Evolutionary conservation across 139 green algal genomes (phyloP).

Genomic region (Penium margaritaceum): DNA sequence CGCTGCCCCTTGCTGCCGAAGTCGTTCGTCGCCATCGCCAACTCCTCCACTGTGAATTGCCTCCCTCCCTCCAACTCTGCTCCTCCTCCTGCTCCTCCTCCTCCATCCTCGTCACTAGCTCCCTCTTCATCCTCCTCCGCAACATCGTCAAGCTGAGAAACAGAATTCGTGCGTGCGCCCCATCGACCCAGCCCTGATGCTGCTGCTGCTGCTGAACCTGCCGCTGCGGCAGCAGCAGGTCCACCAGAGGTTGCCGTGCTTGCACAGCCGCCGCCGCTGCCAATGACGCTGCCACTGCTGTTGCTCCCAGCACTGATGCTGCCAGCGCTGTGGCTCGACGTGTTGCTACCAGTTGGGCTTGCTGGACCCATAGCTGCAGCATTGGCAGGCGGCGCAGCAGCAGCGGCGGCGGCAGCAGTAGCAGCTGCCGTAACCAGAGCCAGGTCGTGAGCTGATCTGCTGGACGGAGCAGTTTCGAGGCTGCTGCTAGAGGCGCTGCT

Average conservation of each 20-base stretch:
- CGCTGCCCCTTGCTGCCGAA: conserved; percentile 13
- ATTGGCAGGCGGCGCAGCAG: not conserved
- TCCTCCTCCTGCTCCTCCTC: not conserved
- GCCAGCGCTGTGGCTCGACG: too few relatives aligned
- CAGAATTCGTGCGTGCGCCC: not conserved
- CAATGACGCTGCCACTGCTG: too few relatives aligned
- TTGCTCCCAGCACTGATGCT: too few relatives aligned
- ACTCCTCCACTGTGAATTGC: conserved; percentile 19
- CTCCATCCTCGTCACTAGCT: conserved; percentile 10
- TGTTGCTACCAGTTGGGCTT: not conserved
- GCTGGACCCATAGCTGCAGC: not conserved
- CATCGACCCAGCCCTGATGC: too few relatives aligned
- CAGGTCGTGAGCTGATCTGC: not conserved
- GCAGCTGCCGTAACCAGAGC: not conserved
- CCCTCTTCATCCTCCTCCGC: not conserved
- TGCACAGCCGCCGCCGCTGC: too few relatives aligned
- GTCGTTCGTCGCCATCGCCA: conserved; percentile 26
- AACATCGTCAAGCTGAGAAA: too few relatives aligned
- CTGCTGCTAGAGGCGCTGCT: not conserved
- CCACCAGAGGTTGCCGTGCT: too few relatives aligned
- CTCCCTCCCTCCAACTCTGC: not conserved
- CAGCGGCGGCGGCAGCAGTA: not conserved
- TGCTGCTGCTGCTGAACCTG: not conserved
- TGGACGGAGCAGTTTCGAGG: not conserved
- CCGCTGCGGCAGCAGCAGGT: not conserved